Conservation (phyloP, 2,329 filamentous ascomycete species). For the Fusarium illudens region DNA sequence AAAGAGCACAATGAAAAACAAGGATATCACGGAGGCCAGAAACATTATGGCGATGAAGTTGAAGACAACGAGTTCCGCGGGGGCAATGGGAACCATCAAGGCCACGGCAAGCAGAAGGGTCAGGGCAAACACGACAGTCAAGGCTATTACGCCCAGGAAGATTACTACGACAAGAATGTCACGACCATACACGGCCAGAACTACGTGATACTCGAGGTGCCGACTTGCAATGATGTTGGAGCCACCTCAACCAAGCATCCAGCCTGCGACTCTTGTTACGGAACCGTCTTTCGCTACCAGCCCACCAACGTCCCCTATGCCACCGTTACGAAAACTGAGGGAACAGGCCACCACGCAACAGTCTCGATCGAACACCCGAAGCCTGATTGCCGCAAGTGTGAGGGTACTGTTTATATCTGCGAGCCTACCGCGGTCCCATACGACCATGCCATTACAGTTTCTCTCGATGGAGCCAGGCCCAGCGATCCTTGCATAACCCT, state of each 20-base stretch:
- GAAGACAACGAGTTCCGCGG: not conserved
- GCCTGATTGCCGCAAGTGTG: slow-evolving; percentile 31
- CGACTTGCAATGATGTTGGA: slow-evolving; percentile 29
- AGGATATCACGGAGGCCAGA: not conserved
- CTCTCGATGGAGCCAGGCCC: not conserved
- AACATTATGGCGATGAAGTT: not conserved
- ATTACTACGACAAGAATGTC: not conserved
- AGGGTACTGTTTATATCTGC: slow-evolving; percentile 40
- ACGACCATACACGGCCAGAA: not conserved
- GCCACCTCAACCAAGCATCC: slow-evolving; percentile 33
- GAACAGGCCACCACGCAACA: slow-evolving; percentile 18
- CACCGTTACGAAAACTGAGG: slow-evolving; percentile 32
- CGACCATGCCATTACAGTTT: not conserved
- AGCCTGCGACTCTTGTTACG: slow-evolving; percentile 31
- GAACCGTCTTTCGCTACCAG: slow-evolving; percentile 40
- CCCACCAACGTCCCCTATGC: slow-evolving; percentile 36
- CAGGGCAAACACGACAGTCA: not conserved
- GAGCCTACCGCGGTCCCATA: slow-evolving; percentile 26
- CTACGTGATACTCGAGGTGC: slow-evolving; percentile 37
- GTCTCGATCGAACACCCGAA: slow-evolving; percentile 33
- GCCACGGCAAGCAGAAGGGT: not conserved
- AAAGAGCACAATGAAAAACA: not conserved
- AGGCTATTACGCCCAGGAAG: not conserved
- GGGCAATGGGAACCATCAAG: not conserved
- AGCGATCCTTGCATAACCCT: not conserved